Percentiles rank a stretch among this genome's conserved stretches.
Conservation (phyloP, 345 rosid genomes). For the Geranium rotundifolium region DNA sequence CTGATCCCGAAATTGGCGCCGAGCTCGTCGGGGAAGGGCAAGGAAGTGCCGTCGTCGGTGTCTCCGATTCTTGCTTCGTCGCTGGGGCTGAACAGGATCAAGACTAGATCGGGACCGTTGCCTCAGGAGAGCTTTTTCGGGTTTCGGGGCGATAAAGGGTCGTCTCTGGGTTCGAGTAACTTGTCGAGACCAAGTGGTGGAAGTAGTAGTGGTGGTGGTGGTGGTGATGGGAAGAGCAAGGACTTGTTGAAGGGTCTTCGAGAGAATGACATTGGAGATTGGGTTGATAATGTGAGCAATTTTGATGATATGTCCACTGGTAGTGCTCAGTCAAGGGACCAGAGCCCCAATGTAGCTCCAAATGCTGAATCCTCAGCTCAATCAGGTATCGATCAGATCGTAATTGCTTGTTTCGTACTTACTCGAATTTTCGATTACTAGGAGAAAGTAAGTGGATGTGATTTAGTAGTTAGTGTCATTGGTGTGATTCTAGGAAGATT, state of each 20-base stretch:
- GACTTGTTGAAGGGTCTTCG: slow-evolving; percentile 25
- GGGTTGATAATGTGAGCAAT: slow-evolving; percentile 29
- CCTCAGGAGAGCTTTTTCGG: slow-evolving; percentile 73
- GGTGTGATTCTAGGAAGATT: background rate
- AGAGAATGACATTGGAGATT: slow-evolving; percentile 16
- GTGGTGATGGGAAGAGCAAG: slow-evolving; percentile 37
- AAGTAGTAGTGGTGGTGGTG: too few species aligned
- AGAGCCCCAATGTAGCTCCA: slow-evolving; percentile 51
- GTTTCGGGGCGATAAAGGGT: slow-evolving; percentile 47
- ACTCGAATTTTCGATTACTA: background rate
- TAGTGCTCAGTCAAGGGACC: slow-evolving; percentile 40
- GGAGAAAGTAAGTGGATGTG: background rate
- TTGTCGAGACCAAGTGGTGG: slow-evolving; percentile 48
- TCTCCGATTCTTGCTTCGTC: slow-evolving; percentile 88
- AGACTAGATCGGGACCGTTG: slow-evolving; percentile 95
- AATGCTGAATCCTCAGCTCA: slow-evolving; percentile 60
- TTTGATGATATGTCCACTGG: slow-evolving; percentile 36
- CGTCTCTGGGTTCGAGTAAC: slow-evolving; percentile 55
- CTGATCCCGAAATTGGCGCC: slow-evolving; percentile 1
- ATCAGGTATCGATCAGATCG: slow-evolving; percentile 18
- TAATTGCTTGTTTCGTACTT: background rate
- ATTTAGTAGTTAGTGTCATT: background rate
- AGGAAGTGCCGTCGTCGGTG: slow-evolving; percentile 41
- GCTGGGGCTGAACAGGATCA: slow-evolving; percentile 76
- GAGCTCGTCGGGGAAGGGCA: slow-evolving; percentile 17